phyloP scores from a whole-genome alignment of 2,329 filamentous ascomycete genomes.

The Colletotrichum sp. region DNA sequence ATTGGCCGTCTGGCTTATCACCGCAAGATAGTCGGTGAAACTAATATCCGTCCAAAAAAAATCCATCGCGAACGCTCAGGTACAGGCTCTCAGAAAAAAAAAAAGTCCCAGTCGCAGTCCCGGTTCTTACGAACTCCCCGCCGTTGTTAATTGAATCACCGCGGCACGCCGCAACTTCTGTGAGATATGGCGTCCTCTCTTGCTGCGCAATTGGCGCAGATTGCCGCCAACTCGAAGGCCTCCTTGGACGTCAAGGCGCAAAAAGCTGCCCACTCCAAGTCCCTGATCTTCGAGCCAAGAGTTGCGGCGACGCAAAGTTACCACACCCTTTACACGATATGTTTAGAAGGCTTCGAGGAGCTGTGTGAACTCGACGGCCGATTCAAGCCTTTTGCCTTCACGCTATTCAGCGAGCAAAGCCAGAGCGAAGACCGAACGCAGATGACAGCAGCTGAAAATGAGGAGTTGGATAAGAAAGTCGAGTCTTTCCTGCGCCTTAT shows the following conservation, averaged over 20 bases:
- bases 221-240: slow-evolving; percentile 88
- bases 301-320: slow-evolving; percentile 89
- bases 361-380: slow-evolving; percentile 85
- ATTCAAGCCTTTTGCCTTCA: slow-evolving; percentile 76
- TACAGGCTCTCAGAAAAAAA: slow-evolving; percentile 6
- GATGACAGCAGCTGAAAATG: slow-evolving; percentile 82
- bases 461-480: slow-evolving; percentile 77
- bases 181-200: slow-evolving; percentile 79
- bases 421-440: slow-evolving; percentile 86
- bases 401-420: slow-evolving; percentile 93
- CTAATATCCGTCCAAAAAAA: slow-evolving; percentile 29
- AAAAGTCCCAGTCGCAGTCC: not conserved
- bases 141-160: slow-evolving; percentile 21
- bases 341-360: slow-evolving; percentile 88
- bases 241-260: slow-evolving; percentile 93
- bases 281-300: slow-evolving; percentile 88
- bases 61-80: slow-evolving; percentile 28
- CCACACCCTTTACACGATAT: slow-evolving; percentile 86
- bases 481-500: slow-evolving; percentile 84
- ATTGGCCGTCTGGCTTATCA: slow-evolving; percentile 29
- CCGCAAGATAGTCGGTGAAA: slow-evolving; percentile 17
- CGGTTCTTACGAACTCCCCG: slow-evolving; percentile 10
- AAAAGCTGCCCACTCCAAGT: slow-evolving; percentile 90
- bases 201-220: slow-evolving; percentile 90
- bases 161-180: slow-evolving; percentile 20